These are phyloP conservation scores for Penicillium salamii DNA, from an alignment of 495 filamentous ascomycete genomes.

Conservation along the genomic window DNA sequence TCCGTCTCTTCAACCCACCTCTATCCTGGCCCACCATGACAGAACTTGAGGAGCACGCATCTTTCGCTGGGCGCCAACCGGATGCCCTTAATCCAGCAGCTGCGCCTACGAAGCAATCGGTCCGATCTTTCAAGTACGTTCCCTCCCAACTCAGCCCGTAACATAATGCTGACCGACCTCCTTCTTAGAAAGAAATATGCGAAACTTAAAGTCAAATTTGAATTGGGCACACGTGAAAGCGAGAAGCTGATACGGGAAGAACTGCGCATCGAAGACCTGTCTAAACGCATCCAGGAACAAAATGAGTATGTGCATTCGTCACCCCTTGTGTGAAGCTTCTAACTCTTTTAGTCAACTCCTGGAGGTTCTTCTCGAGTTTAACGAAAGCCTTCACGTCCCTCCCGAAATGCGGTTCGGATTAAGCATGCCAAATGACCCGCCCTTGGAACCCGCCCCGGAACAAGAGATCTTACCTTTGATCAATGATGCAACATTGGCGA, in stretches of 20 bases:
- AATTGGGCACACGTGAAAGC: constrained; percentile 75
- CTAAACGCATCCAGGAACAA: constrained; percentile 76
- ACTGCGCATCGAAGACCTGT: constrained; percentile 70
- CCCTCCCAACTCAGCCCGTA: neutral
- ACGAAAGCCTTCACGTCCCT: constrained; percentile 72
- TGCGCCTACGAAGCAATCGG: constrained; percentile 35
- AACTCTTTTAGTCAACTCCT: constrained; percentile 59
- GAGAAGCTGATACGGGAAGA: constrained; percentile 75
- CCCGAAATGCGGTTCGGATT: constrained; percentile 67
- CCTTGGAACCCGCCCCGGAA: constrained; percentile 37
- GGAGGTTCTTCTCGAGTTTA: constrained; percentile 83
- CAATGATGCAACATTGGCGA: constrained; percentile 37
- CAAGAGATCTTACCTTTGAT: constrained; percentile 35
- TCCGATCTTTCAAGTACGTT: constrained; percentile 44
- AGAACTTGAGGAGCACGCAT: constrained; percentile 23
- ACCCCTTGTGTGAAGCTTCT: constrained; percentile 7
- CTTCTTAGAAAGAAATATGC: constrained; percentile 86
- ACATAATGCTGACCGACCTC: constrained; percentile 15
- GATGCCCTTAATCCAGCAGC: constrained; percentile 26
- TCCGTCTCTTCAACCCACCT: constrained; percentile 7
- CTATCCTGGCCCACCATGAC: constrained; percentile 24
- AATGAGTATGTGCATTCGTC: constrained; percentile 61
- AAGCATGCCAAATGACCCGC: constrained; percentile 41
- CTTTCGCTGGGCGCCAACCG: constrained; percentile 27
- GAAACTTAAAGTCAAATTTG: constrained; percentile 85